These are phyloP conservation scores for Pseudozyma sp. DNA, from an alignment of 1,284 basidiomycete genomes.

Conservation along the genomic window DNA sequence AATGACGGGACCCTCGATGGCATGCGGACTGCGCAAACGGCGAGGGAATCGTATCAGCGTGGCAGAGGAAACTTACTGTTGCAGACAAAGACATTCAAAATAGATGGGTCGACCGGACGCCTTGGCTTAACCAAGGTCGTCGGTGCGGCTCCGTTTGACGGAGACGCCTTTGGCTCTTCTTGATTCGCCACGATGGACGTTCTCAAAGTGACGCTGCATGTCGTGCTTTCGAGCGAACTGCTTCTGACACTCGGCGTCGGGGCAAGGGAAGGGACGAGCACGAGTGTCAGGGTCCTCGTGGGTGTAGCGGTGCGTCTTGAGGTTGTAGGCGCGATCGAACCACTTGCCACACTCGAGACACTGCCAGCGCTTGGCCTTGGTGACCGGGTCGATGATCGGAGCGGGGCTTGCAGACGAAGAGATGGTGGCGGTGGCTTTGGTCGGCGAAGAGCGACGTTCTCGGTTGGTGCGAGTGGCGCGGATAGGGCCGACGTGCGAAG, in stretches of 20 bases:
- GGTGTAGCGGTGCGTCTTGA: constrained; percentile 58
- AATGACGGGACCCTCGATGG: no score
- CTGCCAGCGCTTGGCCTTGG: constrained; percentile 53
- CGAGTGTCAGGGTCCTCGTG: constrained; percentile 52
- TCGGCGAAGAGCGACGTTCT: constrained; percentile 33
- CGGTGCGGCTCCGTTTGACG: constrained; percentile 30
- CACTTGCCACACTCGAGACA: constrained; percentile 55
- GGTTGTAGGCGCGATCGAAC: constrained; percentile 62
- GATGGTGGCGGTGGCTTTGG: constrained; percentile 5
- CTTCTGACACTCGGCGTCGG: constrained; percentile 50
- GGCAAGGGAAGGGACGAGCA: constrained; percentile 54
- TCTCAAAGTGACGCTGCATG: constrained; percentile 56
- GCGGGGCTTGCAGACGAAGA: constrained; percentile 25
- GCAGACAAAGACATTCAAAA: constrained; percentile 42
- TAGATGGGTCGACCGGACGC: constrained; percentile 9
- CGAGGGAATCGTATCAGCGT: background rate
- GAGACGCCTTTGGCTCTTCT: constrained; percentile 23
- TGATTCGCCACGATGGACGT: constrained; percentile 52
- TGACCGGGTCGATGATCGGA: constrained; percentile 31
- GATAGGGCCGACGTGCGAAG: constrained; percentile 33
- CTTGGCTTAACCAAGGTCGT: constrained; percentile 40
- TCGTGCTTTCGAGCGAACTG: constrained; percentile 62
- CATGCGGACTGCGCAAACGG: no score
- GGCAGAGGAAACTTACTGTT: constrained; percentile 39
- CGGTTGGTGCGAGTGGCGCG: constrained; percentile 24